These are phyloP conservation scores for Yarrowia hollandica DNA, from an alignment of 805 yeast species.

Conservation along the genomic window DNA sequence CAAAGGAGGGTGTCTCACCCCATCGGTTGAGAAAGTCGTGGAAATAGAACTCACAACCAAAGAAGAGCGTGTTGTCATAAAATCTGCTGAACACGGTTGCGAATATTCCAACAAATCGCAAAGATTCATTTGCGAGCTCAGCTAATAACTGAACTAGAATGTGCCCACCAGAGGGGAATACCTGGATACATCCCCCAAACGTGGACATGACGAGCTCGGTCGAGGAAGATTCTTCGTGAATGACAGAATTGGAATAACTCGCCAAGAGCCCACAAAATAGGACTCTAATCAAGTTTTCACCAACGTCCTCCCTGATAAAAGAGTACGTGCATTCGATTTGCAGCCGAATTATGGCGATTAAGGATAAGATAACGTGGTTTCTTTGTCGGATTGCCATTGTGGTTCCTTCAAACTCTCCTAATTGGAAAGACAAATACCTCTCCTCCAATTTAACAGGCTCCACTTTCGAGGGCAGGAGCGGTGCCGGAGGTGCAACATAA, in stretches of 20 bases:
- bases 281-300: background rate
- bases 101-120: slow-evolving; percentile 1
- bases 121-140: background rate
- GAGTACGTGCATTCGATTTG: slow-evolving; percentile 19
- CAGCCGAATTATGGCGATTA: background rate
- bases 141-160: background rate
- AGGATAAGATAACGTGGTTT: slow-evolving; percentile 5
- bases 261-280: background rate
- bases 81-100: slow-evolving; percentile 10
- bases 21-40: background rate
- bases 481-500: slow-evolving; percentile 1
- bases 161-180: slow-evolving; percentile 1
- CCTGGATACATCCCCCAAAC: background rate
- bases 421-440: slow-evolving; percentile 1
- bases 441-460: slow-evolving; percentile 7
- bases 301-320: background rate
- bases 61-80: background rate
- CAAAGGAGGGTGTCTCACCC: slow-evolving; percentile 17
- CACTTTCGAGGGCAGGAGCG: background rate
- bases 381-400: background rate
- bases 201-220: slow-evolving; percentile 14
- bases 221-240: background rate
- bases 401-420: slow-evolving; percentile 4
- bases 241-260: background rate
- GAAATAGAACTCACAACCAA: slow-evolving; percentile 9